Conservation (phyloP, 2,329 filamentous ascomycete species). For the Fusarium illudens region DNA sequence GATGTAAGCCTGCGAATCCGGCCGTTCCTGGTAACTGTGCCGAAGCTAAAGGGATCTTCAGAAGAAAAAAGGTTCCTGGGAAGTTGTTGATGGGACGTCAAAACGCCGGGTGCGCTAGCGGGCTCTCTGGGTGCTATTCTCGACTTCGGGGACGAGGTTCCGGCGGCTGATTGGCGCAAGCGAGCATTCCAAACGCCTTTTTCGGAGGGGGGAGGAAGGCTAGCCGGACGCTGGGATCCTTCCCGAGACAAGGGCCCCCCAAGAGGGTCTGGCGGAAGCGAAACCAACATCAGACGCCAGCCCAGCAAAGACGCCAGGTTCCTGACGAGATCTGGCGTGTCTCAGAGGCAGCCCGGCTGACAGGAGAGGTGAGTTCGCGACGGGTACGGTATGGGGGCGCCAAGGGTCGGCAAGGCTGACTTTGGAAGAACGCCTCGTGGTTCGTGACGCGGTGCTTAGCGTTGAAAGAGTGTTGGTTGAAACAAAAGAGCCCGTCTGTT, state of each 20-base stretch:
- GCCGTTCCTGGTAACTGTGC: conserved; percentile 18
- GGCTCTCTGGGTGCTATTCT: conserved; percentile 30
- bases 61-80: background rate
- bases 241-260: conserved; percentile 28
- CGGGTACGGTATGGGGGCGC: background rate
- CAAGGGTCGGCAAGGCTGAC: conserved; percentile 37
- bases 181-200: background rate
- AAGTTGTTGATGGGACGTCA: background rate
- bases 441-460: conserved; percentile 10
- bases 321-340: conserved; percentile 16
- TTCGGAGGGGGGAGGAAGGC: background rate
- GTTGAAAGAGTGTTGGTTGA: background rate
- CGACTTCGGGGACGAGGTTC: background rate
- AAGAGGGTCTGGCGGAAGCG: conserved; percentile 7
- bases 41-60: conserved; percentile 1
- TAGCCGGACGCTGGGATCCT: conserved; percentile 19
- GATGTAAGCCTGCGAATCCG: conserved; percentile 9
- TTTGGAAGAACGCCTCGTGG: conserved; percentile 30
- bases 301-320: conserved; percentile 7
- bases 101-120: background rate
- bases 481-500: conserved; percentile 2
- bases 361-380: conserved; percentile 16
- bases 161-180: conserved; percentile 22
- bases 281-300: conserved; percentile 1
- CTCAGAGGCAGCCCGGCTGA: conserved; percentile 32